These are phyloP conservation scores for Fraxinus cuspidata DNA, from an alignment of 257 asterid genomes.

Conservation along the genomic window DNA sequence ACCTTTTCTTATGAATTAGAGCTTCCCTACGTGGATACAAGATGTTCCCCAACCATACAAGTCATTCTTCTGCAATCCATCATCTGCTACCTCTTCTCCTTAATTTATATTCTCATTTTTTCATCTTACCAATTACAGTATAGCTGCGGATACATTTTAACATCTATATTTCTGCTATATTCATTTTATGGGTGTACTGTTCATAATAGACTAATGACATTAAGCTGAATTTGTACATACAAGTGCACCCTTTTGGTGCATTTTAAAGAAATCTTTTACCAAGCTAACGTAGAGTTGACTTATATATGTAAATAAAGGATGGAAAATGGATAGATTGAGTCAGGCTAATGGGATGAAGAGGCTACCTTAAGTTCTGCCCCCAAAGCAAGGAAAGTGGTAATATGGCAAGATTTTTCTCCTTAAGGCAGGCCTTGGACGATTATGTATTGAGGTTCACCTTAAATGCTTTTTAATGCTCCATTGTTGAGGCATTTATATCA, in stretches of 20 bases:
- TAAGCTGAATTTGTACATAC: slow-evolving; percentile 12
- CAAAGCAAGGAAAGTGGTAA: not conserved
- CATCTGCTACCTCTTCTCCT: not conserved
- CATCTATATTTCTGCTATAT: not conserved
- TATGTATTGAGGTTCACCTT: not conserved
- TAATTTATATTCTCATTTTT: not conserved
- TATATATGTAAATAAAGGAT: not conserved
- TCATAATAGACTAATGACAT: slow-evolving; percentile 14
- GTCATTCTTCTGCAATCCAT: not conserved
- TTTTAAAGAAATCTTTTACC: not conserved
- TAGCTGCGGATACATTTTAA: not conserved
- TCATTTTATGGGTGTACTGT: not conserved
- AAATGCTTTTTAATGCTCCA: not conserved
- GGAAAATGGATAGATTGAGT: not conserved
- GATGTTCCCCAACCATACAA: not conserved
- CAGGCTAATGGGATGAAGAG: not conserved
- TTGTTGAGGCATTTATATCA: not conserved
- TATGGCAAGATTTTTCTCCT: not conserved
- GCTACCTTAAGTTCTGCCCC: not conserved
- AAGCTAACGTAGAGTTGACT: not conserved
- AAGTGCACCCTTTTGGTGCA: not conserved
- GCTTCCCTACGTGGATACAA: not conserved
- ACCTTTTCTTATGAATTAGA: not conserved
- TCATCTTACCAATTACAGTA: not conserved
- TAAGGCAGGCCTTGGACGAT: not conserved